Percentiles rank a stretch among this genome's conserved stretches.
These are phyloP conservation scores for Mycosarcoma maydis DNA, from an alignment of 1,284 basidiomycete species.

Conservation along the genomic window DNA sequence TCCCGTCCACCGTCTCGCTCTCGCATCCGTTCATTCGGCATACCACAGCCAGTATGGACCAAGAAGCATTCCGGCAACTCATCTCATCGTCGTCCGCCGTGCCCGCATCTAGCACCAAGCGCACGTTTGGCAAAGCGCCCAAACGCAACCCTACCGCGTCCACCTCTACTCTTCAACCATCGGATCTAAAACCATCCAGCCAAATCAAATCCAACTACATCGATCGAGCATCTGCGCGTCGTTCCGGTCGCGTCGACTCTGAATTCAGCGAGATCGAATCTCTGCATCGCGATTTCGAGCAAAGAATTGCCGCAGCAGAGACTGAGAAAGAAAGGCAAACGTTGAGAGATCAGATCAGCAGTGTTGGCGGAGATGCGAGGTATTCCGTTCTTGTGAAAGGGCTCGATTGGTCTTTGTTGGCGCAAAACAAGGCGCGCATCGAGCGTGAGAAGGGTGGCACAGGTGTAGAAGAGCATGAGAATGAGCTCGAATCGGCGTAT, in stretches of 20 bases:
- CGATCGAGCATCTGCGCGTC: constrained; percentile 46
- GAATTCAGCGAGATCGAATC: constrained; percentile 75
- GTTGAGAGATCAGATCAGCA: constrained; percentile 79
- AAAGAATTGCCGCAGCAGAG: constrained; percentile 70
- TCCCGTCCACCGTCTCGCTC: no score
- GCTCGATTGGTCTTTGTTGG: constrained; percentile 85
- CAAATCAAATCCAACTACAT: constrained; percentile 21
- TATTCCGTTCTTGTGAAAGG: constrained; percentile 88
- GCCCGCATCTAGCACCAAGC: not conserved
- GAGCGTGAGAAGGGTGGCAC: constrained; percentile 59
- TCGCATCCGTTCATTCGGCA: no score
- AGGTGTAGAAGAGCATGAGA: constrained; percentile 74
- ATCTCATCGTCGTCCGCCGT: constrained; percentile 26
- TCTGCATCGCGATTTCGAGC: constrained; percentile 81
- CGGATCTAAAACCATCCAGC: constrained; percentile 30
- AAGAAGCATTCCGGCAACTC: constrained; percentile 54
- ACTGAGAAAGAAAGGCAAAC: constrained; percentile 71
- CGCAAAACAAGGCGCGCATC: constrained; percentile 78
- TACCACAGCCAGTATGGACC: constrained; percentile 60
- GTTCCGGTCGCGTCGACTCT: constrained; percentile 10
- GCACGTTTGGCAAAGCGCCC: constrained; percentile 28
- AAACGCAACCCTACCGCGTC: constrained; percentile 8
- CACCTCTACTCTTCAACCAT: constrained; percentile 9
- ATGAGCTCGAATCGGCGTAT: constrained; percentile 80
- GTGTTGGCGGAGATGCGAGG: constrained; percentile 85